These are phyloP conservation scores for Solanum chiquidenum DNA, from an alignment of 257 asterid genomes.

Conservation along the genomic window DNA sequence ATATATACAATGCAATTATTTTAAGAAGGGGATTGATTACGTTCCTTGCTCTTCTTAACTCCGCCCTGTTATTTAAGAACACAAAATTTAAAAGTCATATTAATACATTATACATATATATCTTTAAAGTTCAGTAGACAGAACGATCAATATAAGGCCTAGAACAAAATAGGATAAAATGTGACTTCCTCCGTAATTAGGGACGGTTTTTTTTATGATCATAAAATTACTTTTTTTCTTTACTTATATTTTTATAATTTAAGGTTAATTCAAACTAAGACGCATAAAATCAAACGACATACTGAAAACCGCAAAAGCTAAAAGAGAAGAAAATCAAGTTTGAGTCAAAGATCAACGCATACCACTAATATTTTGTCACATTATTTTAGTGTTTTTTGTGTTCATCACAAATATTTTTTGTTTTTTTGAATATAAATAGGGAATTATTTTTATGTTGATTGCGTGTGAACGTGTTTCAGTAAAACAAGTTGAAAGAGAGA, in stretches of 20 bases:
- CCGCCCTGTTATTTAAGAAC: neutral
- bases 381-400: neutral
- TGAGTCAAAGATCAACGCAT: constrained; percentile 24
- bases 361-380: neutral
- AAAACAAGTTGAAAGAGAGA: neutral
- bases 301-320: neutral
- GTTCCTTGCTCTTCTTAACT: neutral
- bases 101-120: neutral
- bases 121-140: no score
- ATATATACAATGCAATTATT: neutral
- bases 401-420: neutral
- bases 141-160: no score
- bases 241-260: neutral
- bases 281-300: no score
- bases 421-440: neutral
- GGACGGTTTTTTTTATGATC: neutral
- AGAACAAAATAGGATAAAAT: no score
- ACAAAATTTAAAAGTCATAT: neutral
- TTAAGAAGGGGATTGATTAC: no score
- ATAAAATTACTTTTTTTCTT: no score
- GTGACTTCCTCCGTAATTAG: neutral
- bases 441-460: neutral
- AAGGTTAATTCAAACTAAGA: rapidly evolving
- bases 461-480: constrained; percentile 9
- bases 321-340: constrained; percentile 20